Conservation (phyloP, 306 rosid genomes). For the Lathyrus aphaca region DNA sequence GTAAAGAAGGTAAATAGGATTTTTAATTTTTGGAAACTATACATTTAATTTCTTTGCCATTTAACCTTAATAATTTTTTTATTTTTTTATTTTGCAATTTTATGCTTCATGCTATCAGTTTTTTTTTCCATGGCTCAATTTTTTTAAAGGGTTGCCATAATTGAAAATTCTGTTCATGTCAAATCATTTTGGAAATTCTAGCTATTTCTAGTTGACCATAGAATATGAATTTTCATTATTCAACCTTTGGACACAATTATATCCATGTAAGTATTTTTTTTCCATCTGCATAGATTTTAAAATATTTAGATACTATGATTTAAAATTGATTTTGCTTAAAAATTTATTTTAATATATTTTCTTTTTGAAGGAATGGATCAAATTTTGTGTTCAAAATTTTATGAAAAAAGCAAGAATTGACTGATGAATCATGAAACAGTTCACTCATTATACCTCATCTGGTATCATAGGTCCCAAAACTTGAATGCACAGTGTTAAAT, state of each 20-base stretch:
- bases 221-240: constrained; percentile 34
- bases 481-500: constrained; percentile 70
- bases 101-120: neutral
- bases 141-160: neutral
- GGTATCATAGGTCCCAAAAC: constrained; percentile 47
- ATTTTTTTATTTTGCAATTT: constrained; percentile 39
- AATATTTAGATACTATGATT: neutral
- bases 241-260: neutral
- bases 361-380: no score
- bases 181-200: constrained; percentile 27
- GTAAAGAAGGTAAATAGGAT: constrained; percentile 60
- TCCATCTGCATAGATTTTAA: constrained; percentile 4
- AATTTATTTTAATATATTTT: neutral
- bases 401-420: constrained; percentile 33
- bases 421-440: constrained; percentile 23
- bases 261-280: constrained; percentile 22
- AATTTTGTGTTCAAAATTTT: constrained; percentile 24
- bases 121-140: constrained; percentile 19
- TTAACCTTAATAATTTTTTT: constrained; percentile 7
- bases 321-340: neutral
- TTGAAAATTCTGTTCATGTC: constrained; percentile 12
- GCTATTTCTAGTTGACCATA: constrained; percentile 13
- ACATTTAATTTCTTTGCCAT: constrained; percentile 29
- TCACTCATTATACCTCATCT: constrained; percentile 35
- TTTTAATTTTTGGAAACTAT: constrained; percentile 36